Evolutionary conservation across 2,329 filamentous ascomycete species (phyloP), one percentile per base, ranked within the genome.

Genomic region (Gaeumannomyces tritici): DNA sequence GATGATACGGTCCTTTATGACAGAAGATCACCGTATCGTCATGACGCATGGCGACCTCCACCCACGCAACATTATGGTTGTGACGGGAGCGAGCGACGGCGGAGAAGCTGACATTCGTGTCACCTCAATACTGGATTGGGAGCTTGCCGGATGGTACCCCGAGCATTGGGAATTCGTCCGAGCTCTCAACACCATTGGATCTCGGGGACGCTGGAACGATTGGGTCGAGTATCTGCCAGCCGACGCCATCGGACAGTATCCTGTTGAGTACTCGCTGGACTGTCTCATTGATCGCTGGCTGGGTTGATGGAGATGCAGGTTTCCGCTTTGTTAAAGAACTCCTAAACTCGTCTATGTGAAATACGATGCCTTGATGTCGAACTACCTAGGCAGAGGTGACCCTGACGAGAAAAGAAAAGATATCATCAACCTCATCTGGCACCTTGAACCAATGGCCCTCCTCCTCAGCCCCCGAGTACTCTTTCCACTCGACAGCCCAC

Each of bases 401-500:
- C 13, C 7, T 18, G 35, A 42, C 35, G 15, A 42, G 35, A 18
- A 42, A 42, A 42, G 35, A 4, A 15, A 18, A 42, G 18, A 42
- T 42, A 18, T 65, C 64, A 27, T 63, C 61, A 55, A 65, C 35
- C 47, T 62, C 60, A 5, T 65, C 64, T 12, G 64, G 64, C 47
- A 59, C 59, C 28, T 64, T 65, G 24, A 64, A 13, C 64, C 64
- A 65, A 54, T 65, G 64, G 18, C 62, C 62, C 15, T 65, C 61
- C 47, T 61, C 61, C 29, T 63, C 64, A 0, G 62, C 64, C 2
- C 62, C 64, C 4, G 47, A 33, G 24, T 65, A 65, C 42, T 62
- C 62, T 5, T 57, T 21, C 64, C 64, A 65, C n/a, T 62, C 21
- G 1, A 65, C 56, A 2, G 5, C 6, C n/a, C 63, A 61, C 28